Evolutionary conservation across 202 grass and related monocot genomes (phyloP).

Genomic region (Hordeum pubiflorum): DNA sequence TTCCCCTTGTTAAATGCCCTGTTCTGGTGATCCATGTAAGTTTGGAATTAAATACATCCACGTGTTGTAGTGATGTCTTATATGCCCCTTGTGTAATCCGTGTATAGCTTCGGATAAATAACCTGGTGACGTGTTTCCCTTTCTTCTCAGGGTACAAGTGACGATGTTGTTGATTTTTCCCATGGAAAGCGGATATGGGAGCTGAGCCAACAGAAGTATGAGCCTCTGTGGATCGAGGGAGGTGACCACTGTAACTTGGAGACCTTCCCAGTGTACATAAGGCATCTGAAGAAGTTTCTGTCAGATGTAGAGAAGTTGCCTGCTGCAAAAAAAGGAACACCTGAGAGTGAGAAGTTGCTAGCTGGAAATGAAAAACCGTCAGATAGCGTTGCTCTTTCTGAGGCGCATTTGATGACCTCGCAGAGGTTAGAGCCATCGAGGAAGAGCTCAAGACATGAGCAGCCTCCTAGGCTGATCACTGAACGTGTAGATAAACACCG

Average conservation of each 20-base stretch:
- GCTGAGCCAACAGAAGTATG: constrained; percentile 79
- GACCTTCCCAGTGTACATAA: constrained; percentile 63
- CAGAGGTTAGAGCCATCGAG: constrained; percentile 42
- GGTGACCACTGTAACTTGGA: constrained; percentile 79
- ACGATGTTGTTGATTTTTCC: constrained; percentile 63
- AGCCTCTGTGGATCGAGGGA: constrained; percentile 84
- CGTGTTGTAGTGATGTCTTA: background rate
- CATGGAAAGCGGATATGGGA: constrained; percentile 81
- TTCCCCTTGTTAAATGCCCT: constrained; percentile 59
- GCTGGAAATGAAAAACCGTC: constrained; percentile 16
- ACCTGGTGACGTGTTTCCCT: background rate
- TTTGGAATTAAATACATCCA: background rate
- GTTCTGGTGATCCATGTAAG: constrained; percentile 92
- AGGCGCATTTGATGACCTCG: constrained; percentile 37
- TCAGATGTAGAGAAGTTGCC: constrained; percentile 52
- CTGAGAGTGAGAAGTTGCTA: constrained; percentile 21
- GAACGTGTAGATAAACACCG: constrained; percentile 42
- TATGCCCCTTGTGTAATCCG: background rate
- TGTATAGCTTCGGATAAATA: background rate
- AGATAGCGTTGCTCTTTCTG: constrained; percentile 27
- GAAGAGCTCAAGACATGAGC: constrained; percentile 37
- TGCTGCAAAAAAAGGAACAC: constrained; percentile 8
- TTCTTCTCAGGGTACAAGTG: constrained; percentile 64
- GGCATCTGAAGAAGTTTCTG: constrained; percentile 74
- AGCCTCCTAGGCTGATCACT: constrained; percentile 35